Evolutionary conservation across 495 filamentous ascomycete species (phyloP).

Genomic region (Lepidopterella palustris): DNA sequence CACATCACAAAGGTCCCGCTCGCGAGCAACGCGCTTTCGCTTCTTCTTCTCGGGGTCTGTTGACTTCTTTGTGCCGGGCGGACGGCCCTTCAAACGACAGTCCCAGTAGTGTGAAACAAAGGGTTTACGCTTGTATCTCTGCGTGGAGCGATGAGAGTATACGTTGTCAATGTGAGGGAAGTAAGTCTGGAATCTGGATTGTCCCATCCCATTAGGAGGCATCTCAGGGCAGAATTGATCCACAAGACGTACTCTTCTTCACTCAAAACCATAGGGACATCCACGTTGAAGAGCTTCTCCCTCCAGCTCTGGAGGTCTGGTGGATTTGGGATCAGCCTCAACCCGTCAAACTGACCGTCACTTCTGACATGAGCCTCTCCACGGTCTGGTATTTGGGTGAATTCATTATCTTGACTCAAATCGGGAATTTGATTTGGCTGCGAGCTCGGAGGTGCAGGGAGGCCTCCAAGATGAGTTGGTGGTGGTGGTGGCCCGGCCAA

Average conservation of each 20-base stretch:
- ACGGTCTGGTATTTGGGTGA: not conserved
- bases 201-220: not conserved
- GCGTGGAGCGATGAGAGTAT: slow-evolving; percentile 84
- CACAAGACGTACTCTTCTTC: slow-evolving; percentile 64
- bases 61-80: slow-evolving; percentile 77
- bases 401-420: slow-evolving; percentile 6
- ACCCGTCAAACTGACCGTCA: slow-evolving; percentile 50
- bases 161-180: slow-evolving; percentile 90
- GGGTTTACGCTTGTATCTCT: slow-evolving; percentile 76
- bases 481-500: slow-evolving; percentile 4
- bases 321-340: slow-evolving; percentile 57
- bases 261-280: slow-evolving; percentile 65
- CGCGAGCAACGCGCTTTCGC: slow-evolving; percentile 68
- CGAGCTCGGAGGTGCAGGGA: not conserved
- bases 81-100: slow-evolving; percentile 79
- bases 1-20: slow-evolving; percentile 78
- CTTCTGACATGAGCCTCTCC: slow-evolving; percentile 30
- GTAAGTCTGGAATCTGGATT: slow-evolving; percentile 70
- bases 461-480: slow-evolving; percentile 4
- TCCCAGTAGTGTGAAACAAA: slow-evolving; percentile 87
- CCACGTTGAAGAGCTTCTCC: slow-evolving; percentile 67
- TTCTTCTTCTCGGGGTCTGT: slow-evolving; percentile 86
- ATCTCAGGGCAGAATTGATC: not conserved
- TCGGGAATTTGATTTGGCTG: slow-evolving; percentile 2
- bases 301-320: slow-evolving; percentile 69